These are phyloP conservation scores for Dictyophora rubrovolvata DNA, from an alignment of 768 basidiomycete species.

Conservation along the genomic window DNA sequence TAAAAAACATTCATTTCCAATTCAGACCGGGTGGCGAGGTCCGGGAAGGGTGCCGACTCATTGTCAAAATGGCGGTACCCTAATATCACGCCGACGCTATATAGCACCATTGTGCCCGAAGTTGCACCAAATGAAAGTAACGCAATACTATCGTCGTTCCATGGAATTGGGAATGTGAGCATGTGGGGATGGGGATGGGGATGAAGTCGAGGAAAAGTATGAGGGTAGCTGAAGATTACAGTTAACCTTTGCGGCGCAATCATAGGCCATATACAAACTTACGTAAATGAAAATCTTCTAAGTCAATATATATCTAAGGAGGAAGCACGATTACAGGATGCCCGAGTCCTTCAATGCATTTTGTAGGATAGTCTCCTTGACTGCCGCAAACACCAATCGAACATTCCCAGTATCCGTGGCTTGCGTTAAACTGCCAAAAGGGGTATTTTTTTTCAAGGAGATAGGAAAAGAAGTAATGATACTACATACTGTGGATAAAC, in stretches of 20 bases:
- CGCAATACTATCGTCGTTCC: neutral
- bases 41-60: neutral
- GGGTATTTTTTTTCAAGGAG: neutral
- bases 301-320: neutral
- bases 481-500: constrained; percentile 80
- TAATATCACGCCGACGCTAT: neutral
- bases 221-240: too few relatives aligned
- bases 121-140: neutral
- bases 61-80: neutral
- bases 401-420: constrained; percentile 86
- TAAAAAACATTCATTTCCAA: neutral
- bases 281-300: neutral
- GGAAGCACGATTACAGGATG: constrained; percentile 42
- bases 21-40: constrained; percentile 5
- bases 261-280: neutral
- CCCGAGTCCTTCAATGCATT: constrained; percentile 81
- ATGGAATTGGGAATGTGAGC: neutral
- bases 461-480: neutral
- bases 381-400: constrained; percentile 71
- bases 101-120: neutral
- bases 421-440: constrained; percentile 54
- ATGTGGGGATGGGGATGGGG: neutral
- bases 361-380: constrained; percentile 89
- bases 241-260: too few relatives aligned
- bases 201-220: too few relatives aligned